Conservation (phyloP, 2,329 filamentous ascomycete species). For the Pseudofabraea citricarpa region DNA sequence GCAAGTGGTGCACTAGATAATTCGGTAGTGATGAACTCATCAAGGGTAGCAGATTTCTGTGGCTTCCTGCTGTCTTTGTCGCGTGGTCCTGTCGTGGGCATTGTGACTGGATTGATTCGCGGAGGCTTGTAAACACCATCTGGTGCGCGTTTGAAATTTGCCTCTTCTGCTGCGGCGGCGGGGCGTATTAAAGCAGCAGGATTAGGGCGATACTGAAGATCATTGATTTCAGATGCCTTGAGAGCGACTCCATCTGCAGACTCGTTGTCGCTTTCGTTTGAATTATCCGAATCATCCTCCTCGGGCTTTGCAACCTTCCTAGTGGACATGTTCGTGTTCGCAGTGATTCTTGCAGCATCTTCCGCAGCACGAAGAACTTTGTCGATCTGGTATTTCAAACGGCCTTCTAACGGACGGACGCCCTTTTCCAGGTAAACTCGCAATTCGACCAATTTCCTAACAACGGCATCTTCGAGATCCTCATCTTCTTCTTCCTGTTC, state of each 20-base stretch:
- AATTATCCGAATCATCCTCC: conserved; percentile 23
- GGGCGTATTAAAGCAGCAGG: conserved; percentile 37
- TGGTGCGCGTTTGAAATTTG: conserved; percentile 27
- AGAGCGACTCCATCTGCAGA: conserved; percentile 16
- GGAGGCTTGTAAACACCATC: conserved; percentile 85
- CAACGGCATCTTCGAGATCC: conserved; percentile 59
- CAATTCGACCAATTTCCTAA: conserved; percentile 84
- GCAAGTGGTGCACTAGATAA: conserved; percentile 76
- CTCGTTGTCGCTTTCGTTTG: conserved; percentile 28
- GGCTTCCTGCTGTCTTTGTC: conserved; percentile 57
- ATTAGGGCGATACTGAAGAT: conserved; percentile 60
- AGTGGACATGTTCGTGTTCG: conserved; percentile 5
- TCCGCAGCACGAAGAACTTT: conserved; percentile 79
- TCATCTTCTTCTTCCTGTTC: conserved; percentile 32
- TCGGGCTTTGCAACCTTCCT: conserved; percentile 10
- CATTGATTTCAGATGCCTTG: conserved; percentile 40
- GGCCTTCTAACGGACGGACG: conserved; percentile 81
- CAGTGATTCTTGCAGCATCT: conserved; percentile 32
- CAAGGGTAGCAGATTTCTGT: conserved; percentile 76
- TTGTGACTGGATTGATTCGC: conserved; percentile 78
- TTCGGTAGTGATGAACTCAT: conserved; percentile 87
- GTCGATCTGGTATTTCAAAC: conserved; percentile 92
- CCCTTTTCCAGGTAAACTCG: conserved; percentile 93
- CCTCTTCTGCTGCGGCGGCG: conserved; percentile 14
- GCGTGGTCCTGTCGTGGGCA: conserved; percentile 56